These are phyloP conservation scores for Dinochytrium kinnereticum DNA, from an alignment of 371 early-diverging fungal species.

Conservation along the genomic window DNA sequence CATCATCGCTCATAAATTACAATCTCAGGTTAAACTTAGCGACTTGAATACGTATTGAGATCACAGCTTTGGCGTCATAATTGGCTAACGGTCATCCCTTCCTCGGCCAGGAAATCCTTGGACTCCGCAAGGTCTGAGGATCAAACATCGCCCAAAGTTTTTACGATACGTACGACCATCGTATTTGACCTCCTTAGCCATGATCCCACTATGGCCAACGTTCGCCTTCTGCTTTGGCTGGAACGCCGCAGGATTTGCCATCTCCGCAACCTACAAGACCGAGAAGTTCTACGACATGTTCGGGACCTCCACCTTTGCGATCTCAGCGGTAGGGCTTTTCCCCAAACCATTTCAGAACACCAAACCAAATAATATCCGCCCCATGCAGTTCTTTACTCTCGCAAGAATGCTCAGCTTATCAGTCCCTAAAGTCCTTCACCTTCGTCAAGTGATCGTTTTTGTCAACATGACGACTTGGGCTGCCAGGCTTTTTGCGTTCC, in stretches of 20 bases:
- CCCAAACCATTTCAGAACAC: too few species aligned
- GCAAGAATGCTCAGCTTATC: neutral
- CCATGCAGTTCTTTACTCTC: neutral
- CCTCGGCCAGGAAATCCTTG: neutral
- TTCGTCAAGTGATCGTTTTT: constrained; percentile 32
- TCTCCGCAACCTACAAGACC: constrained; percentile 31
- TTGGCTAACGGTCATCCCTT: constrained; percentile 9
- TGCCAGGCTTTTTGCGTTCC: constrained; percentile 30
- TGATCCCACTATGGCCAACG: constrained; percentile 11
- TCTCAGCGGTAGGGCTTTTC: constrained; percentile 5
- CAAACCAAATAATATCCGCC: too few species aligned
- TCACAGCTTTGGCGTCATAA: neutral
- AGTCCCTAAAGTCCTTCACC: neutral
- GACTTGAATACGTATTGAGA: neutral
- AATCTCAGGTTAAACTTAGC: constrained; percentile 8
- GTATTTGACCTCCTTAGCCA: neutral
- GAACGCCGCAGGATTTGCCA: constrained; percentile 27
- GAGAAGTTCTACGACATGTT: constrained; percentile 39
- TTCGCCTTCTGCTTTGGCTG: constrained; percentile 18
- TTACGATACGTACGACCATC: neutral
- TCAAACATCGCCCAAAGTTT: neutral
- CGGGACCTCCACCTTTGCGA: constrained; percentile 34
- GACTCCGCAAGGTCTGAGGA: neutral
- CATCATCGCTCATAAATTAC: constrained; percentile 9
- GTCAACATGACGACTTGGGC: constrained; percentile 36